Base-by-base conservation (phyloP, 1,139 yeast species). In the Kodamaea plutei region DNA sequence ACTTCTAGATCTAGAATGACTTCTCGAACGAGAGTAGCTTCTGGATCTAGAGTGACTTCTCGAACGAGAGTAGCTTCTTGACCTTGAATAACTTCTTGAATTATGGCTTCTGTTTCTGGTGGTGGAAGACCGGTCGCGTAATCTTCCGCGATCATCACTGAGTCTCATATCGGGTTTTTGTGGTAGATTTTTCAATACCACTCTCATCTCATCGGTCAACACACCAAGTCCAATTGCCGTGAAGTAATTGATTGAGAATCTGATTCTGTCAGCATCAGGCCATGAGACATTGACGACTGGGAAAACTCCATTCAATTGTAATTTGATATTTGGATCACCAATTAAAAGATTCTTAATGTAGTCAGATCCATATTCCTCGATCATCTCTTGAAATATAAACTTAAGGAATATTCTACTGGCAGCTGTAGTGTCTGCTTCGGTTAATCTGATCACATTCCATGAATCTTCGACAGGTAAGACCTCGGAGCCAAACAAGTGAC, bases 201-300 rank as follows among this genome's bases (percentile, higher is more conserved):
- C 69, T 56, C 98, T 72, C 94, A 88, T 83, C 8, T 63, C 73
- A 29, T 87, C 95, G 0, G 97, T 89, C 36, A 91, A 52, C 2
- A 73, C 69, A 29, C 97, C 97, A 33, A 89, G 55, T 0, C 95
- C 95, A 43, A 91, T 87, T 2, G 96, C 96, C 0, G 97, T 89
- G 57, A 89, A 91, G 52, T 72, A 91, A 50, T 91, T 91, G 51
- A 89, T 87, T 2, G 95, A 74, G 52, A 88, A 91, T 37, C 93
- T 62, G 8, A 80, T 60, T 36, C 79, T 67, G n/a, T 81, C 85
- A 0, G 72, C 63, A 40, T 71, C 68, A 14, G 30, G 60, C 63
- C 21, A 76, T 64, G 45, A 61, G 48, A 40, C 57, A 37, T 40
- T 56, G 28, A 42, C 51, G 37, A 51, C 59, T 25, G 63, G 82